Conservation (phyloP, 805 yeast genomes). For the Helenozyma baotianmanensis region DNA sequence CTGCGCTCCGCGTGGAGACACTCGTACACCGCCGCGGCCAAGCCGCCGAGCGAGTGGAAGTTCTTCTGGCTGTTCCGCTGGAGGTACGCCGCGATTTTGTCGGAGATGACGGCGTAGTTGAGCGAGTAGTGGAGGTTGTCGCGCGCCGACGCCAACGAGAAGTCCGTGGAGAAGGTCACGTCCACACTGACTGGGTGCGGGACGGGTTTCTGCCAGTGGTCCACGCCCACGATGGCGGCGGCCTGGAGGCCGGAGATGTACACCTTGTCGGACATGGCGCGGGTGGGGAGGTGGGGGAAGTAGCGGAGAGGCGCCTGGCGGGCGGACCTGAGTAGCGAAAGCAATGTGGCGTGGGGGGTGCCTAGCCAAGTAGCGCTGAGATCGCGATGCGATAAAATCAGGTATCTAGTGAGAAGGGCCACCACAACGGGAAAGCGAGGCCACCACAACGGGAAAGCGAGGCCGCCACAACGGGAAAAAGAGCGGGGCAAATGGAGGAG, state of each 20-base stretch:
- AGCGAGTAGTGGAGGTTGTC: slow-evolving; percentile 82
- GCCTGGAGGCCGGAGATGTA: slow-evolving; percentile 55
- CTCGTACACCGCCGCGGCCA: slow-evolving; percentile 46
- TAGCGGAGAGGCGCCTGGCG: slow-evolving; percentile 9
- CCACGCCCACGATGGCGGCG: slow-evolving; percentile 63
- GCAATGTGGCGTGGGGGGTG: slow-evolving; percentile 6
- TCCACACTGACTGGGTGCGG: slow-evolving; percentile 65
- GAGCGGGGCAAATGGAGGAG: no score
- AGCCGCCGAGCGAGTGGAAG: slow-evolving; percentile 38
- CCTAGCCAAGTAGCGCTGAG: no score
- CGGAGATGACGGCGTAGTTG: slow-evolving; percentile 81
- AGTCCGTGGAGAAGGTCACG: slow-evolving; percentile 59
- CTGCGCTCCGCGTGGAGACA: slow-evolving; percentile 39
- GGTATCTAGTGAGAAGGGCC: no score
- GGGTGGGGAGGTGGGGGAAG: slow-evolving; percentile 2
- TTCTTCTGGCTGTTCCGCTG: slow-evolving; percentile 35
- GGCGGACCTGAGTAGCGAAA: slow-evolving; percentile 6
- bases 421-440: no score
- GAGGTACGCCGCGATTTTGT: slow-evolving; percentile 54
- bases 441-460: no score
- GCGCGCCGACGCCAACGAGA: slow-evolving; percentile 65
- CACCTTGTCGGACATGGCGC: slow-evolving; percentile 29
- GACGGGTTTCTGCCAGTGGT: slow-evolving; percentile 66
- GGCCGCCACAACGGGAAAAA: no score
- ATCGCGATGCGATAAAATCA: no score